A percentile compares a stretch with the other conserved stretches of the same genome.
phyloP scores from a whole-genome alignment of 2,329 filamentous ascomycete species.

The Aureobasidium sp. region DNA sequence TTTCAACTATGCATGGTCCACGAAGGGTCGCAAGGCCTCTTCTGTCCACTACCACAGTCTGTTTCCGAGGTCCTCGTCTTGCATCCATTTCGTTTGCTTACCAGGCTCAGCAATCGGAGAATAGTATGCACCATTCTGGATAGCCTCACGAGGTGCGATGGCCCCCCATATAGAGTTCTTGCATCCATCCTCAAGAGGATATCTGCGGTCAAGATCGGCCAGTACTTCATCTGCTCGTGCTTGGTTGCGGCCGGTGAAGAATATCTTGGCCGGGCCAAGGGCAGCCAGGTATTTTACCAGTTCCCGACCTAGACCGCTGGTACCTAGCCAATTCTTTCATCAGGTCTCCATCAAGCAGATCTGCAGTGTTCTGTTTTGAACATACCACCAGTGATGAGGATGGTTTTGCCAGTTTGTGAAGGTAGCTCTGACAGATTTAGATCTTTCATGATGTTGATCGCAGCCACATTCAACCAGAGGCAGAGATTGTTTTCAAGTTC shows the following conservation, averaged over 20 bases:
- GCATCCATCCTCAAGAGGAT: slow-evolving; percentile 15
- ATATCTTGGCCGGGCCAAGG: slow-evolving; percentile 36
- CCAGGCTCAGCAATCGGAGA: slow-evolving; percentile 18
- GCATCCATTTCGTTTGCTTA: slow-evolving; percentile 9
- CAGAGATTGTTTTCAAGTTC: background rate
- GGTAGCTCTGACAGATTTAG: background rate
- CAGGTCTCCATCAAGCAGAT: background rate
- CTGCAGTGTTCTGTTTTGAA: background rate
- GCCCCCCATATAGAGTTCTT: slow-evolving; percentile 20
- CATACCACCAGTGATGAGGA: slow-evolving; percentile 11
- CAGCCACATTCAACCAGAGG: background rate
- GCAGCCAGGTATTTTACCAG: slow-evolving; percentile 34
- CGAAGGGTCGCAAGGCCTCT: background rate
- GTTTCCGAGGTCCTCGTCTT: slow-evolving; percentile 16
- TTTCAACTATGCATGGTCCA: background rate
- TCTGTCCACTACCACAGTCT: slow-evolving; percentile 23
- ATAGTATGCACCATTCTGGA: slow-evolving; percentile 21
- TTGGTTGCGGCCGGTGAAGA: slow-evolving; percentile 36
- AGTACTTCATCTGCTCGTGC: slow-evolving; percentile 33
- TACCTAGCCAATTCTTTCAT: slow-evolving; percentile 24
- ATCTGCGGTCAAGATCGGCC: slow-evolving; percentile 17
- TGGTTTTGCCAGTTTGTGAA: slow-evolving; percentile 10
- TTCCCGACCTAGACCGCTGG: slow-evolving; percentile 38
- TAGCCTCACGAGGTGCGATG: slow-evolving; percentile 14
- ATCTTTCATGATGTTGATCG: background rate